phyloP scores from a whole-genome alignment of 1,284 basidiomycete species.

The Puccinia horiana region DNA sequence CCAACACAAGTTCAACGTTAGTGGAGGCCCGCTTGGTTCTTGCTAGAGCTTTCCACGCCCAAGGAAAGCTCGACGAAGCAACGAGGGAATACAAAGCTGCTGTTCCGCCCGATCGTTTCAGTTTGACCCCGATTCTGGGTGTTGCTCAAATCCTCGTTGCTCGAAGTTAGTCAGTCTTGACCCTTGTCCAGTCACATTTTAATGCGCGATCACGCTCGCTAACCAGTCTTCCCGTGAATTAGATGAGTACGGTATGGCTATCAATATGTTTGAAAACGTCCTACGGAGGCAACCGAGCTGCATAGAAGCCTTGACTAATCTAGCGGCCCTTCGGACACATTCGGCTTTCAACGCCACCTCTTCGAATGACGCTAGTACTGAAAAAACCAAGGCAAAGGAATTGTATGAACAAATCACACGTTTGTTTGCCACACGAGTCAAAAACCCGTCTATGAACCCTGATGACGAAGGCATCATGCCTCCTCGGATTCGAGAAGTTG shows the following conservation, averaged over 20 bases:
- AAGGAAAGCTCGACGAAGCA: slow-evolving; percentile 67
- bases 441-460: slow-evolving; percentile 37
- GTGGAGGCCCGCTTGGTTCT: slow-evolving; percentile 76
- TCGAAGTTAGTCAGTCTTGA: slow-evolving; percentile 33
- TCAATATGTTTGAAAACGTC: slow-evolving; percentile 81
- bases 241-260: slow-evolving; percentile 77
- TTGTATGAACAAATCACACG: slow-evolving; percentile 76
- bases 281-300: slow-evolving; percentile 61
- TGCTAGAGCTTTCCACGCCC: slow-evolving; percentile 75
- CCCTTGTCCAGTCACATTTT: slow-evolving; percentile 50
- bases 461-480: slow-evolving; percentile 58
- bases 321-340: slow-evolving; percentile 79
- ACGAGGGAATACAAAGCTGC: slow-evolving; percentile 74
- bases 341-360: slow-evolving; percentile 56
- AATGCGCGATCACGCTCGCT: slow-evolving; percentile 54
- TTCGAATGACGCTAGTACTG: slow-evolving; percentile 65
- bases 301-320: slow-evolving; percentile 79
- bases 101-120: slow-evolving; percentile 71
- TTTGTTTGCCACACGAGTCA: slow-evolving; percentile 62
- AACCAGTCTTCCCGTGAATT: slow-evolving; percentile 50
- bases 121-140: slow-evolving; percentile 76
- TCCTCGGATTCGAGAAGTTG: slow-evolving; percentile 65
- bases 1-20: slow-evolving; percentile 76
- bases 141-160: slow-evolving; percentile 69
- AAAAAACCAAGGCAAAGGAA: slow-evolving; percentile 73